Evolutionary conservation across 345 rosid species (phyloP).

Genomic region (Odontarrhena argentea): DNA sequence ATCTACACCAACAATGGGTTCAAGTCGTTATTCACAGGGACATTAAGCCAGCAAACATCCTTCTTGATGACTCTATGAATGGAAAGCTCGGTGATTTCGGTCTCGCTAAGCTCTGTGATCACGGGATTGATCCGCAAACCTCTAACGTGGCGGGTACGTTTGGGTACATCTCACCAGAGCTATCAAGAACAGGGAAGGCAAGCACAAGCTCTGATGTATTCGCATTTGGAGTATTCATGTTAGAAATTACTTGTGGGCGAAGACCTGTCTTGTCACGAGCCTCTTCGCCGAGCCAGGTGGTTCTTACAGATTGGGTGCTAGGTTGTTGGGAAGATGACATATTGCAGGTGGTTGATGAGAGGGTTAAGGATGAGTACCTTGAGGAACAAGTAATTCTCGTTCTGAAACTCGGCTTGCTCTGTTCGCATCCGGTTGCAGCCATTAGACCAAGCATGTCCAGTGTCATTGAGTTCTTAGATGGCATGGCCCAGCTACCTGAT

Average conservation of each 20-base stretch:
- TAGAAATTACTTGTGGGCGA: constrained; percentile 49
- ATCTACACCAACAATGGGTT: constrained; percentile 52
- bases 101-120: constrained; percentile 49
- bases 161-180: constrained; percentile 52
- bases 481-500: constrained; percentile 2
- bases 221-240: constrained; percentile 46
- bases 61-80: constrained; percentile 46
- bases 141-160: constrained; percentile 51
- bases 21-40: constrained; percentile 51
- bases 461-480: constrained; percentile 10
- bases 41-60: constrained; percentile 49
- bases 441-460: constrained; percentile 39
- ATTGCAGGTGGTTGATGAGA: constrained; percentile 39
- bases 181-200: constrained; percentile 44
- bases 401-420: constrained; percentile 45
- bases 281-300: constrained; percentile 17
- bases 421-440: constrained; percentile 36
- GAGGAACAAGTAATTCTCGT: constrained; percentile 44
- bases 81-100: constrained; percentile 57
- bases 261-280: constrained; percentile 44
- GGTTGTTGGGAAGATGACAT: constrained; percentile 36
- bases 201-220: constrained; percentile 46
- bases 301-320: constrained; percentile 42
- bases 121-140: constrained; percentile 46
- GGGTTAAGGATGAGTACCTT: constrained; percentile 1